Evolutionary conservation across 1,284 basidiomycete species (phyloP).

Genomic region (Apiotrichum siamense): DNA sequence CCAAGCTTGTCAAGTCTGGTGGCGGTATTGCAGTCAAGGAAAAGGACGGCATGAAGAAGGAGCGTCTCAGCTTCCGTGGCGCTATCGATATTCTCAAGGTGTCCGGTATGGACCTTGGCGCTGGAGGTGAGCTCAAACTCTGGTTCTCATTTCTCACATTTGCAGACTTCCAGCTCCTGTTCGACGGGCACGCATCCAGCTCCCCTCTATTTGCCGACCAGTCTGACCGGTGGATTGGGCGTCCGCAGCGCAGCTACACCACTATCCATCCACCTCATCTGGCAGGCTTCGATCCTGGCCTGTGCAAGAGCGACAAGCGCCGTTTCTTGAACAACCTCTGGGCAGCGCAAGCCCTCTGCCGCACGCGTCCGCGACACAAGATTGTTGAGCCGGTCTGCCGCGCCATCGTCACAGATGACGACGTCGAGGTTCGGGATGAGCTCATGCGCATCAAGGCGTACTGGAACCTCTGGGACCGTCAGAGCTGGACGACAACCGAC

Average conservation of each 20-base stretch:
- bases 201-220: conserved; percentile 63
- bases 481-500: conserved; percentile 10
- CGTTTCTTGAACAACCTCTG: conserved; percentile 83
- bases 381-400: conserved; percentile 47
- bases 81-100: conserved; percentile 78
- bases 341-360: conserved; percentile 70
- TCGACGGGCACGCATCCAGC: conserved; percentile 53
- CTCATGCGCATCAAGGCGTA: conserved; percentile 5
- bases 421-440: conserved; percentile 48
- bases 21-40: conserved; percentile 44
- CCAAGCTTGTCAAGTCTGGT: conserved; percentile 61
- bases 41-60: conserved; percentile 55
- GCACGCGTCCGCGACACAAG: conserved; percentile 54
- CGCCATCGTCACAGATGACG: conserved; percentile 56
- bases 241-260: conserved; percentile 68
- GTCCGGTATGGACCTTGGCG: conserved; percentile 75
- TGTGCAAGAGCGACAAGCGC: conserved; percentile 61
- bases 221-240: conserved; percentile 71
- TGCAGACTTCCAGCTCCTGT: conserved; percentile 75
- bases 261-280: conserved; percentile 66
- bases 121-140: conserved; percentile 56
- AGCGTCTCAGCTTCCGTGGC: conserved; percentile 77
- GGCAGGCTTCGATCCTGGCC: conserved; percentile 58
- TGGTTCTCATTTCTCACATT: conserved; percentile 2
- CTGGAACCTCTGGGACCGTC: conserved; percentile 15